These are phyloP conservation scores for Fremontodendron californicum DNA, from an alignment of 345 rosid species.

Conservation along the genomic window DNA sequence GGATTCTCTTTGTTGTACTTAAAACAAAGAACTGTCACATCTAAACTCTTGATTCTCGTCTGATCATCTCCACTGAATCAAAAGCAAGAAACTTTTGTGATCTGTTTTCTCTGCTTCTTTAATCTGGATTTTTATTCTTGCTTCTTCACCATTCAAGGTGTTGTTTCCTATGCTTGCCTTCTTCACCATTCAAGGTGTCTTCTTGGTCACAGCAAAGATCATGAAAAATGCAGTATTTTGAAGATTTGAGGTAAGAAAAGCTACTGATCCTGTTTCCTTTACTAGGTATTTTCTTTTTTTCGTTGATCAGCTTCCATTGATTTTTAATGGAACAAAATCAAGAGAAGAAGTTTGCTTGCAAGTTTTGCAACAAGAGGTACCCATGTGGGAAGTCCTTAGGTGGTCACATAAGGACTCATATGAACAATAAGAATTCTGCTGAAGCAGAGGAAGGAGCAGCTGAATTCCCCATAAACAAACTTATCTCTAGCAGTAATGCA, in stretches of 20 bases:
- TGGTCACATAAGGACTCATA: conserved; percentile 86
- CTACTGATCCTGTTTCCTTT: conserved; percentile 24
- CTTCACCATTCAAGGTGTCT: not conserved
- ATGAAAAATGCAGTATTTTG: conserved; percentile 32
- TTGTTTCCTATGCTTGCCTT: not conserved
- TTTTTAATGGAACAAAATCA: conserved; percentile 48
- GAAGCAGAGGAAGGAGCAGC: conserved; percentile 37
- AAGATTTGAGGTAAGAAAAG: conserved; percentile 37
- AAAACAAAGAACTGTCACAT: conserved; percentile 43
- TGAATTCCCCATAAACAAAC: conserved; percentile 30
- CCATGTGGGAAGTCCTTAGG: conserved; percentile 84
- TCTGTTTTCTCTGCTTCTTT: conserved; percentile 26
- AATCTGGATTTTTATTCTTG: conserved; percentile 26
- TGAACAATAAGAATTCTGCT: conserved; percentile 36
- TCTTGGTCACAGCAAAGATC: not conserved
- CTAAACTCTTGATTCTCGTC: conserved; percentile 27
- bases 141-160: too few species aligned
- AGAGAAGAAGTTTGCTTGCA: conserved; percentile 64
- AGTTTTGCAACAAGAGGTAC: conserved; percentile 66
- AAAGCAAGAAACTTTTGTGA: conserved; percentile 32
- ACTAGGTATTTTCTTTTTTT: conserved; percentile 30
- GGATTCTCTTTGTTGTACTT: conserved; percentile 53
- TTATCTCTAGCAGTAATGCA: conserved; percentile 11
- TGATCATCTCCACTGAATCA: conserved; percentile 21
- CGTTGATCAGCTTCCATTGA: conserved; percentile 18